Percentiles rank a stretch among this genome's conserved stretches.
Evolutionary conservation across 2,329 filamentous ascomycete species (phyloP).

Genomic region (Calonectria fujianensis): DNA sequence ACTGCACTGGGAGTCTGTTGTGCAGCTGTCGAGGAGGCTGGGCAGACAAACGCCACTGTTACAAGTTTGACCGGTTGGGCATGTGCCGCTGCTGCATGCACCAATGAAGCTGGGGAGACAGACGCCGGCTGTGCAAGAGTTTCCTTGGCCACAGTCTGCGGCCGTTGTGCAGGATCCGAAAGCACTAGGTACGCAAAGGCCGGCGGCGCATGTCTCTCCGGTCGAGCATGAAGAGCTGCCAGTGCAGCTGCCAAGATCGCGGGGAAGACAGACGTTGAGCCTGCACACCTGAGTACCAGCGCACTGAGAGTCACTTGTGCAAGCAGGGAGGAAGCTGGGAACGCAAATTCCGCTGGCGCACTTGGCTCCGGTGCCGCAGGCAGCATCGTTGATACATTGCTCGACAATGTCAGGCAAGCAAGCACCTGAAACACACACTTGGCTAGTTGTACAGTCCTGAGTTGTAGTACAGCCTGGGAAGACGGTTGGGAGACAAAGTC

Average conservation of each 20-base stretch:
- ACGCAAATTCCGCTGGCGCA: conserved; percentile 27
- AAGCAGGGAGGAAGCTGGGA: conserved; percentile 21
- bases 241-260: conserved; percentile 24
- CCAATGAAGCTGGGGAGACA: conserved; percentile 28
- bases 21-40: not conserved
- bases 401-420: conserved; percentile 30
- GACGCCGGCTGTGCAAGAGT: conserved; percentile 28
- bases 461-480: conserved; percentile 21
- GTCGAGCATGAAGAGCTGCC: not conserved
- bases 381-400: conserved; percentile 2
- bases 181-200: conserved; percentile 28
- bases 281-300: conserved; percentile 26
- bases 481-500: conserved; percentile 27
- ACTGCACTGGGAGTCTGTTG: conserved; percentile 15
- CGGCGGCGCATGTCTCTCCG: conserved; percentile 29
- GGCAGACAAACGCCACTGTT: conserved; percentile 29
- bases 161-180: conserved; percentile 11
- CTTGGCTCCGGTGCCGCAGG: not conserved
- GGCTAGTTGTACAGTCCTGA: not conserved
- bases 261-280: conserved; percentile 33
- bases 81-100: conserved; percentile 14
- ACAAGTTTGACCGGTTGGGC: conserved; percentile 23
- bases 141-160: conserved; percentile 22
- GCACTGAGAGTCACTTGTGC: conserved; percentile 21
- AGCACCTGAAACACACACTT: conserved; percentile 25